Base-by-base conservation (phyloP, 1,139 yeast species). In the Diutina sp. region DNA sequence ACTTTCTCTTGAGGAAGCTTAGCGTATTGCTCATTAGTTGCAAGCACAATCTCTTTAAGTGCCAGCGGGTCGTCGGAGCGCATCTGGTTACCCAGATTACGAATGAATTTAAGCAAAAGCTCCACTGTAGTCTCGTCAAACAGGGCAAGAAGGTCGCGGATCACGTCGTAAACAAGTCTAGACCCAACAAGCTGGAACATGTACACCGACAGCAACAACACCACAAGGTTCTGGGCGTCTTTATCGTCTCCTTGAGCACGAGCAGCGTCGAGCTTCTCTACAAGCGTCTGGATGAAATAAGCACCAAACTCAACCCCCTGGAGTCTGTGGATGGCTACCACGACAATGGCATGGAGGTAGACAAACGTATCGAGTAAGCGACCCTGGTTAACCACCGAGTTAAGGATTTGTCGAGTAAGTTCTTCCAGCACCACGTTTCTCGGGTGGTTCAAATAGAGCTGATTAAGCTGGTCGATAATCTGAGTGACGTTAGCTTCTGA, bases 251-350 rank as follows among this genome's bases (percentile, higher is more conserved):
- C 29, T 9, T 46, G 9, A 5, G n/a, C 29, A 9, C 50, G 11
- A 29, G 51, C 38, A 6, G 35, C 14, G 58, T 80, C 83, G 67
- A 83, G 83, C 58, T 74, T 77, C 62, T 89, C 97, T 35, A 91
- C 87, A 57, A 89, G 68, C 0, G 82, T 77, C 66, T 95, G 99
- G 46, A 91, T 76, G 61, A 90, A 86, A 63, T 76, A 82, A 0
- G 98, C 99, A 57, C 97, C 98, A 69, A 90, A 87, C 61, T 90
- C 97, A 45, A 85, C 82, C 21, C 99, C 99, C 65, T 88, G 87
- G 9, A 84, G 65, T 60, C 87, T 79, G 70, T 87, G 90, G 35
- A 93, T 68, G 0, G 96, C 87, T 18, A 85, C 84, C 3, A 85
- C 80, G 14, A 90, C 75, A 7, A 90, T 85, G 0, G 97, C 88